phyloP scores from a whole-genome alignment of 2,329 filamentous ascomycete species.

The Periconia sp. region DNA sequence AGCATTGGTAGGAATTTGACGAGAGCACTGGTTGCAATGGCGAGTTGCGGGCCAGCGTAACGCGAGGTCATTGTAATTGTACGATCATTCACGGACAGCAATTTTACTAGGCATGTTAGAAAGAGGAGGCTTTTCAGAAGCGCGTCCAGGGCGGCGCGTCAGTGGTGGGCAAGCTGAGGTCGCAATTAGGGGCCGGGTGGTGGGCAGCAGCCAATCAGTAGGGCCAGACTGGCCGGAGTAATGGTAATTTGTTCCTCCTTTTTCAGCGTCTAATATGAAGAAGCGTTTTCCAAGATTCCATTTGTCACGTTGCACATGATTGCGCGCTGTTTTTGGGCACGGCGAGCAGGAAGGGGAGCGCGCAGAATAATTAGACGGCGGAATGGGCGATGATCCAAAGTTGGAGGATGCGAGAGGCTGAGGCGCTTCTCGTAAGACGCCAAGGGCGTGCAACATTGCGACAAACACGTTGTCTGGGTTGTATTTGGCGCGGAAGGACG shows the following conservation, averaged over 20 bases:
- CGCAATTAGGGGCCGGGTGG: conserved; percentile 16
- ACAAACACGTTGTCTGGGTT: conserved; percentile 24
- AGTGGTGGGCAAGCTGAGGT: conserved; percentile 15
- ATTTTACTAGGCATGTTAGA: conserved; percentile 12
- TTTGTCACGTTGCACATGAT: conserved; percentile 6
- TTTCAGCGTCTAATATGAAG: conserved; percentile 8
- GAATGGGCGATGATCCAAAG: neutral
- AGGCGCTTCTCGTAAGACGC: conserved; percentile 19
- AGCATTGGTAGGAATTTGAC: neutral
- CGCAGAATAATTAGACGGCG: neutral
- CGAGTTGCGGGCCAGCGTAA: conserved; percentile 1
- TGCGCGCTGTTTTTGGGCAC: conserved; percentile 1
- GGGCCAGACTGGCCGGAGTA: conserved; percentile 21
- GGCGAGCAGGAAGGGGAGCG: neutral
- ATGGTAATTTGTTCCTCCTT: conserved; percentile 33
- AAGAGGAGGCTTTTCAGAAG: conserved; percentile 8
- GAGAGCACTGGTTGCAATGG: conserved; percentile 2
- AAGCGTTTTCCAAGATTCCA: conserved; percentile 3
- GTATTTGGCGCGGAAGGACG: conserved; percentile 4
- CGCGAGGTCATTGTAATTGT: conserved; percentile 4
- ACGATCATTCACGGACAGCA: conserved; percentile 10
- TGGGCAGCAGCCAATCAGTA: conserved; percentile 25
- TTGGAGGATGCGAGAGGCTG: conserved; percentile 15
- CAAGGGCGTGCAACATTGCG: conserved; percentile 15
- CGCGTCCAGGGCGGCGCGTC: conserved; percentile 9